Percentiles rank a stretch among this genome's conserved stretches.
phyloP scores from a whole-genome alignment of 176 grass and related monocot genomes.

The Saccharum officinarum region DNA sequence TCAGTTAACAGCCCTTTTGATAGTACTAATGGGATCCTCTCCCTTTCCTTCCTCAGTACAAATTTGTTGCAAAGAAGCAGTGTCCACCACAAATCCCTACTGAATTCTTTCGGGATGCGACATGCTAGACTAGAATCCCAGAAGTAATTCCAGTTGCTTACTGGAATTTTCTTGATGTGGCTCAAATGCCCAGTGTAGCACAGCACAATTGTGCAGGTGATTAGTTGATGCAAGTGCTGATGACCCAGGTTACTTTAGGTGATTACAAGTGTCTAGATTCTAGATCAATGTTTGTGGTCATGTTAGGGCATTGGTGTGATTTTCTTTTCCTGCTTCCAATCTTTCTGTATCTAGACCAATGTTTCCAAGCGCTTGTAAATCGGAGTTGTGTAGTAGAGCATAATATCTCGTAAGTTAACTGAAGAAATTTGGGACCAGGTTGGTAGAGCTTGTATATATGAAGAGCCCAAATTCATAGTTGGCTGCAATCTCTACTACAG shows the following conservation, averaged over 20 bases:
- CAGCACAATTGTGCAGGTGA: not conserved
- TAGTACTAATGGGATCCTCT: not conserved
- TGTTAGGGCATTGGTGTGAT: constrained; percentile 15
- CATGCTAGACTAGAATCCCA: constrained; percentile 34
- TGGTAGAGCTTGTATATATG: not conserved
- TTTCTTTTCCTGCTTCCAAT: constrained; percentile 8
- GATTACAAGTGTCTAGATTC: not conserved
- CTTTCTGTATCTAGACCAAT: constrained; percentile 31
- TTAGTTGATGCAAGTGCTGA: constrained; percentile 5
- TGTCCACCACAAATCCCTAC: constrained; percentile 63
- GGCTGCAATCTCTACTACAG: not conserved
- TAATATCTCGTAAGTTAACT: not conserved
- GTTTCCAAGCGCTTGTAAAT: constrained; percentile 43
- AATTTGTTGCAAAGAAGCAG: constrained; percentile 81
- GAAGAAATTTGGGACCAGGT: not conserved
- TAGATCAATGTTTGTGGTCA: constrained; percentile 19
- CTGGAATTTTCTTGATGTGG: constrained; percentile 38
- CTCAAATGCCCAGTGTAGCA: constrained; percentile 13
- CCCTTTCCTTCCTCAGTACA: constrained; percentile 59
- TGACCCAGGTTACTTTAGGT: constrained; percentile 14
- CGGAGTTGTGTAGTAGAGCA: constrained; percentile 26
- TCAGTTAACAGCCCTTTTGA: constrained; percentile 21
- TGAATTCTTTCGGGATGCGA: constrained; percentile 56
- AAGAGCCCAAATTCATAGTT: not conserved
- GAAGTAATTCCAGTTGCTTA: constrained; percentile 42